These are phyloP conservation scores for Entrophospora sp. DNA, from an alignment of 192 early-diverging fungal genomes.

Conservation along the genomic window DNA sequence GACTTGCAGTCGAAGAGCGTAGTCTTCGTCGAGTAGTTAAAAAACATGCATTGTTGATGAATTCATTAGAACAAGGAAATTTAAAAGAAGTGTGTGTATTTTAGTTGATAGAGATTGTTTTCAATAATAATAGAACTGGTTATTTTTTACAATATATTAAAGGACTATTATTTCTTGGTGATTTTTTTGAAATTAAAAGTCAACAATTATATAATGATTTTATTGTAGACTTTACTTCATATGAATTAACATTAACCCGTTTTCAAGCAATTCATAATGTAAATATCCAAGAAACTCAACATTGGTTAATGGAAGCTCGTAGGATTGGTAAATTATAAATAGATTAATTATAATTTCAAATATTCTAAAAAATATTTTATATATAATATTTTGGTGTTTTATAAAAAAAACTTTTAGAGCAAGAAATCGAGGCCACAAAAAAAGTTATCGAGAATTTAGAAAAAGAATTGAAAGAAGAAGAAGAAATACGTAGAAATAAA, in stretches of 20 bases:
- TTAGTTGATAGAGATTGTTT: neutral
- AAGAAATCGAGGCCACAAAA: neutral
- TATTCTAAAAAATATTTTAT: neutral
- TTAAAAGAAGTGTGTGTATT: neutral
- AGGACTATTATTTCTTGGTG: neutral
- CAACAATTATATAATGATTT: constrained; percentile 4
- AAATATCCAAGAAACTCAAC: neutral
- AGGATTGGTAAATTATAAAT: neutral
- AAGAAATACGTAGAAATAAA: constrained; percentile 8
- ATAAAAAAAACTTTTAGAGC: neutral
- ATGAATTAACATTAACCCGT: neutral
- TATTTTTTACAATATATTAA: neutral
- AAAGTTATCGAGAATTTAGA: neutral
- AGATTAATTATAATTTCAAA: neutral
- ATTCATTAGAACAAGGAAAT: neutral
- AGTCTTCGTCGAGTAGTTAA: neutral
- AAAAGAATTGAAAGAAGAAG: neutral
- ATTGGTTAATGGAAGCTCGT: constrained; percentile 4
- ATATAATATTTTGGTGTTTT: neutral
- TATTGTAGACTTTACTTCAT: neutral
- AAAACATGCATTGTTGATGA: neutral
- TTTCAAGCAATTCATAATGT: constrained; percentile 15
- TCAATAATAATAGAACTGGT: neutral
- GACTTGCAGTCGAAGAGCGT: constrained; percentile 9
- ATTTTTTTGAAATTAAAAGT: neutral